Base-by-base conservation (phyloP, 768 basidiomycete species). In the Tubosaeta sp. region DNA sequence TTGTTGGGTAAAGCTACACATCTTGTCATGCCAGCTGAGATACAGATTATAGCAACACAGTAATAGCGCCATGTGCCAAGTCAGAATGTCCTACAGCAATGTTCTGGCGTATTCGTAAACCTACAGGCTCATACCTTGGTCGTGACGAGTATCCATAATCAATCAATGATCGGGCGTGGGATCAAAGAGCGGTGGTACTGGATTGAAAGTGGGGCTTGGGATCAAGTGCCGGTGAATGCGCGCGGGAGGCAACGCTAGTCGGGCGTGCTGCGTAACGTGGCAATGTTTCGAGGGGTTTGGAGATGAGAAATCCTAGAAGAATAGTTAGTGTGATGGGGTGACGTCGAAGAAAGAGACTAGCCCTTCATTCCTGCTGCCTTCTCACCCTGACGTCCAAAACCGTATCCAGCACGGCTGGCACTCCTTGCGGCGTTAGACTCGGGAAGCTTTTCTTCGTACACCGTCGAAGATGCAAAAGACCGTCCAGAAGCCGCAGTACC, bases 341-440 rank as follows among this genome's bases (percentile, higher is more conserved):
- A 40, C 24, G 59, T 34, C 36, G 54, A 27, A 16, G 44, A 19
- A 49, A 1, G 43, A 6, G 32, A 52, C 66, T 29, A 50, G 69
- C 86, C 87, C 61, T 73, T 80, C 59, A 81, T 67, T 9, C 73
- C 82, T 10, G 86, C 87, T 46, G 78, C 77, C 68, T 86, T 87
- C 69, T 90, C 86, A 4, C 82, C 88, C 59, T 87, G 85, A 52
- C 83, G 76, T 34, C 89, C 88, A 59, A 92, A 92, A n/a, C 89
- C 87, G 55, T 82, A 80, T 11, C 84, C 81, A 46, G 74, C 70
- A 61, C 77, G 79, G 54, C 57, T 69, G 22, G 16, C 53, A 51
- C 54, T 57, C 30, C 62, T 56, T 27, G 42, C 40, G 1, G 56
- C 53, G 48, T 58, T 50, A 31, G 59, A 61, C 42, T 69, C 68